Evolutionary conservation across 208 protist genomes (phyloP).

Genomic region (Acanthamoeba castellanii): DNA sequence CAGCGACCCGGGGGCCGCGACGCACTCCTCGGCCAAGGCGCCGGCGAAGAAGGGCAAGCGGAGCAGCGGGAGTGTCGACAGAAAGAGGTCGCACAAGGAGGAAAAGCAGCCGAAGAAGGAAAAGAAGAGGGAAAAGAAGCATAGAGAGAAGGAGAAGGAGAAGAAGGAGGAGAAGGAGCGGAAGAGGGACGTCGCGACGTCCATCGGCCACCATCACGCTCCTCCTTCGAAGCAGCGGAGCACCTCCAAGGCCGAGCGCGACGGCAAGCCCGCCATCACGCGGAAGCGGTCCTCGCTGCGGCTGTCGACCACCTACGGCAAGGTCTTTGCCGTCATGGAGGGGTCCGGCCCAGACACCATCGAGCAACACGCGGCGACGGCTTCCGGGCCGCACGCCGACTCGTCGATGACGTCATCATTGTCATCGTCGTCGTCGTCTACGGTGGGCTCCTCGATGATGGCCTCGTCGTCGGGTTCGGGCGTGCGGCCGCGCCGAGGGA

Average conservation of each 20-base stretch:
- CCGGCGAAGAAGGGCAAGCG: not conserved
- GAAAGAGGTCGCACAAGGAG: not conserved
- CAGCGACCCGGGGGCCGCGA: not conserved
- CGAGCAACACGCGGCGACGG: not conserved
- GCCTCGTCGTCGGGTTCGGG: not conserved
- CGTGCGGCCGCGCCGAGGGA: not conserved
- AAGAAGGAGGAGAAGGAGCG: not conserved
- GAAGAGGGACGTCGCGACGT: not conserved
- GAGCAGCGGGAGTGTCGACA: not conserved
- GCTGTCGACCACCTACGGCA: conserved; percentile 9
- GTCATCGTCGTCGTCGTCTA: not conserved
- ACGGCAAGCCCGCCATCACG: not conserved
- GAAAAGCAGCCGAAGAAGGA: not conserved
- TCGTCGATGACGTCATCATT: not conserved
- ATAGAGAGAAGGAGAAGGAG: not conserved
- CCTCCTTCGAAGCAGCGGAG: not conserved
- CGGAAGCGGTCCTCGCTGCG: not conserved
- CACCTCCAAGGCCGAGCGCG: not conserved
- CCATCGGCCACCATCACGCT: too few species aligned
- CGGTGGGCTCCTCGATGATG: too few species aligned
- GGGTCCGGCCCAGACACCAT: not conserved
- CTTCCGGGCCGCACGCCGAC: too few species aligned
- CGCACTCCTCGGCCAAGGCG: not conserved
- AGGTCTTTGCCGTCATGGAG: not conserved
- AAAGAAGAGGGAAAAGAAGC: not conserved